Evolutionary conservation across 1,139 yeast species (phyloP), one percentile per base, ranked within the genome.

Genomic region (Ashbya aceris): DNA sequence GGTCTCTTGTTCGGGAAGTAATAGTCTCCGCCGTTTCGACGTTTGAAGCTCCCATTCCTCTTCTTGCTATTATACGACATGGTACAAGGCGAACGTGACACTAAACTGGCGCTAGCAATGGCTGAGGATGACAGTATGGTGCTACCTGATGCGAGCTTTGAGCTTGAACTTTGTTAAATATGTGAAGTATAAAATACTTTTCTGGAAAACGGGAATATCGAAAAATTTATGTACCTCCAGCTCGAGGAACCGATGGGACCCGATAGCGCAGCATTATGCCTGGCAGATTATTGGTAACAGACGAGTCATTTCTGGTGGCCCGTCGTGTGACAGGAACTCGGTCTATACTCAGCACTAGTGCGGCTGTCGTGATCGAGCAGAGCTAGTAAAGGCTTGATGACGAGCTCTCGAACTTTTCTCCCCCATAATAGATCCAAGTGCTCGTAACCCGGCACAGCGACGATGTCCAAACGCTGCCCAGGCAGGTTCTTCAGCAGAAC

Each of bases 401-500:
- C 23, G 6, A 17, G 23, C 23, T 17, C 23, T 17, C 23, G 23
- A 17, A 17, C 31, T 29, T 79, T 76, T 30, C 70, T 66, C 7
- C 96, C 96, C 97, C 97, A 89, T 26, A 89, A 66, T 51, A 89
- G 73, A 58, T 89, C 97, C 46, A 89, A 67, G 63, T 89, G 97
- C 62, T 89, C 97, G 58, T 86, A 73, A 13, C 53, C 50, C 1
- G 51, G 53, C 2, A 66, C 55, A 29, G 13, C 11, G 12, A 56
- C 56, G 14, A 64, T 49, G 31, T 12, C 47, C 52, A 67, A 42
- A 12, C 13, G 11, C 13, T 29, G 13, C 13, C 13, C 13, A 11
- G 31, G 31, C 11, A 29, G 31, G 31, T 29, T 29, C 13, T 12
- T 29, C 13, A 29, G 31, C 31, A 29, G 6, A 6, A 29, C 31